A percentile compares a stretch with the other conserved stretches of the same genome.
These are phyloP conservation scores for Talaromyces proteolyticus DNA, from an alignment of 495 filamentous ascomycete genomes.

Conservation along the genomic window DNA sequence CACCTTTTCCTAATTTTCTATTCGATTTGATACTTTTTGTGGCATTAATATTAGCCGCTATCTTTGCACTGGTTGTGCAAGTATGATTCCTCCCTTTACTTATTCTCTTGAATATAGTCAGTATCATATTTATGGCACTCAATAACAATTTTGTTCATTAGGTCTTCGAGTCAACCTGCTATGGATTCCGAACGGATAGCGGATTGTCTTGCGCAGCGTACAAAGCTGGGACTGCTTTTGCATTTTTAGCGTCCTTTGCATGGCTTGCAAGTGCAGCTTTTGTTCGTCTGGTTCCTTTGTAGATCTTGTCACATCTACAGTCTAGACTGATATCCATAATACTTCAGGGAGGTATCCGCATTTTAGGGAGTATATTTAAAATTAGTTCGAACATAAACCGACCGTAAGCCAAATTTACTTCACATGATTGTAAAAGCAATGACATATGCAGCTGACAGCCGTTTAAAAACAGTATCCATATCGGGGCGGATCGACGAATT, in stretches of 20 bases:
- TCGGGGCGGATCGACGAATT: not conserved
- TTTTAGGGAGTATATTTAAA: not conserved
- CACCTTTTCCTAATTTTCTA: not conserved
- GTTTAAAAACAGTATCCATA: not conserved
- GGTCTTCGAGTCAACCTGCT: not conserved
- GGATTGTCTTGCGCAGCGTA: not conserved
- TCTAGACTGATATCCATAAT: not conserved
- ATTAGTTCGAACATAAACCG: not conserved
- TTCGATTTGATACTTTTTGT: not conserved
- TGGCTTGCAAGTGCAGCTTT: not conserved
- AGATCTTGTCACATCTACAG: not conserved
- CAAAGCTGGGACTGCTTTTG: not conserved
- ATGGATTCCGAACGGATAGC: not conserved
- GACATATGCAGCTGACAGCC: not conserved
- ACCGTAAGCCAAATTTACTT: not conserved
- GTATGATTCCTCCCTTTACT: not conserved
- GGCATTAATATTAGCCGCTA: not conserved
- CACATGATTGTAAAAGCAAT: not conserved
- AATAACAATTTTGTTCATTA: not conserved
- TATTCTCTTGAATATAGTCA: not conserved
- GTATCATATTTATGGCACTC: not conserved
- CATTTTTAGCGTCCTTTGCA: not conserved
- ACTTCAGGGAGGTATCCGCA: not conserved
- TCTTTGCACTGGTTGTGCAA: not conserved
- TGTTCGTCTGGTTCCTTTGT: not conserved